These are phyloP conservation scores for Esteya vermicola DNA, from an alignment of 2,329 filamentous ascomycete genomes.

Conservation along the genomic window DNA sequence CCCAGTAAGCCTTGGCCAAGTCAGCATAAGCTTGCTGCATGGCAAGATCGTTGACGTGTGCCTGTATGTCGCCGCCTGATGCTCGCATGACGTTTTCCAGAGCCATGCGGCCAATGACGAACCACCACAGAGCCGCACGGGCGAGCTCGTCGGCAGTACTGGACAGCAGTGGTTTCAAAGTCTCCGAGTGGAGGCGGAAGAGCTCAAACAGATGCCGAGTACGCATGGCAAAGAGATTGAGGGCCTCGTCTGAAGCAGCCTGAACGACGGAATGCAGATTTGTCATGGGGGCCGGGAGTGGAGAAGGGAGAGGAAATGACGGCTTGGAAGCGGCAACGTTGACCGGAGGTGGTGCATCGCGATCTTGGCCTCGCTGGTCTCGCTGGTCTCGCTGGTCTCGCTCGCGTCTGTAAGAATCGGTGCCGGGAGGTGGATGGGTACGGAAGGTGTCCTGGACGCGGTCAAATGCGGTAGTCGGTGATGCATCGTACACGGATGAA, in stretches of 20 bases:
- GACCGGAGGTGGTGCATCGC: too few relatives aligned
- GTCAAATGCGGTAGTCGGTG: too few relatives aligned
- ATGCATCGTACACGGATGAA: conserved; percentile 13
- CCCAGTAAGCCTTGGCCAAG: conserved; percentile 75
- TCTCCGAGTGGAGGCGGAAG: conserved; percentile 66
- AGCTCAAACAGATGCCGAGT: conserved; percentile 62
- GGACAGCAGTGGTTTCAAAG: conserved; percentile 48
- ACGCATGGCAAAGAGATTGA: conserved; percentile 54
- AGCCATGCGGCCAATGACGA: conserved; percentile 62
- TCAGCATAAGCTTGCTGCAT: conserved; percentile 72
- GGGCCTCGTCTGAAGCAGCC: conserved; percentile 47
- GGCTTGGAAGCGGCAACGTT: conserved; percentile 10
- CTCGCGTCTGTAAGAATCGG: too few relatives aligned
- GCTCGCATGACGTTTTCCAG: conserved; percentile 60
- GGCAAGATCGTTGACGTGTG: conserved; percentile 38
- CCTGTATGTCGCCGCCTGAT: conserved; percentile 38
- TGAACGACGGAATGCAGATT: conserved; percentile 26
- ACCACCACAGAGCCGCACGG: conserved; percentile 76
- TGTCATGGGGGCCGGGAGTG: conserved; percentile 7
- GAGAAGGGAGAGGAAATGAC: conserved; percentile 12
- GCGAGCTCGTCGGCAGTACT: conserved; percentile 54
- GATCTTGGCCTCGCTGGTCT: too few relatives aligned
- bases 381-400: too few relatives aligned
- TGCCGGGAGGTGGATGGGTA: too few relatives aligned
- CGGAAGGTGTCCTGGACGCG: too few relatives aligned